These are phyloP conservation scores for Trypanosoma scelopori DNA, from an alignment of 208 protist genomes.

Conservation along the genomic window DNA sequence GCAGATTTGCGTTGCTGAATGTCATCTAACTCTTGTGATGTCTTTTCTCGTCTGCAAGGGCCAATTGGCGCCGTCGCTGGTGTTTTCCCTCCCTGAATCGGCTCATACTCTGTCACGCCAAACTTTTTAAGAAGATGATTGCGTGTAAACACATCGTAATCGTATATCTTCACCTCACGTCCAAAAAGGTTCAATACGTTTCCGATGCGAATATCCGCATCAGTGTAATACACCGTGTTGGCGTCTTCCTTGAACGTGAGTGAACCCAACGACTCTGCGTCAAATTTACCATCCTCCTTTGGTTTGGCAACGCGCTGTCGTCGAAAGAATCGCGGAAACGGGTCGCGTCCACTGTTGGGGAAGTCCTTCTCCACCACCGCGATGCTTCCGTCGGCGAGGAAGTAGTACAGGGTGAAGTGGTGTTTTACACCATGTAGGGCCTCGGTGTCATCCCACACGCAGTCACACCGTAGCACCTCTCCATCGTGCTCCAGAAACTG, in stretches of 20 bases:
- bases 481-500: conserved; percentile 95
- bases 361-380: conserved; percentile 94
- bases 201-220: conserved; percentile 93
- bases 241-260: conserved; percentile 87
- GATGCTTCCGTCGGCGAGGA: conserved; percentile 95
- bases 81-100: conserved; percentile 59
- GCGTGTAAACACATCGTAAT: conserved; percentile 94
- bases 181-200: conserved; percentile 89
- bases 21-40: conserved; percentile 86
- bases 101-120: conserved; percentile 59
- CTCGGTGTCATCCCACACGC: conserved; percentile 94
- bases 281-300: conserved; percentile 61
- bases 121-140: conserved; percentile 79
- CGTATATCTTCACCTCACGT: conserved; percentile 86
- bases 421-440: conserved; percentile 91
- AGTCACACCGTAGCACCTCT: conserved; percentile 96
- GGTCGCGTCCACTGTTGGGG: conserved; percentile 96
- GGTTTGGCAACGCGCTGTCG: conserved; percentile 84
- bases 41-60: conserved; percentile 82
- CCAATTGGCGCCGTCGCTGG: conserved; percentile 67
- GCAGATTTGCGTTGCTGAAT: conserved; percentile 57
- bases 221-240: conserved; percentile 94
- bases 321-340: conserved; percentile 95
- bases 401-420: conserved; percentile 96
- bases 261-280: conserved; percentile 91